Base-by-base conservation (phyloP, 768 basidiomycete species). In the Boletus speciosus region DNA sequence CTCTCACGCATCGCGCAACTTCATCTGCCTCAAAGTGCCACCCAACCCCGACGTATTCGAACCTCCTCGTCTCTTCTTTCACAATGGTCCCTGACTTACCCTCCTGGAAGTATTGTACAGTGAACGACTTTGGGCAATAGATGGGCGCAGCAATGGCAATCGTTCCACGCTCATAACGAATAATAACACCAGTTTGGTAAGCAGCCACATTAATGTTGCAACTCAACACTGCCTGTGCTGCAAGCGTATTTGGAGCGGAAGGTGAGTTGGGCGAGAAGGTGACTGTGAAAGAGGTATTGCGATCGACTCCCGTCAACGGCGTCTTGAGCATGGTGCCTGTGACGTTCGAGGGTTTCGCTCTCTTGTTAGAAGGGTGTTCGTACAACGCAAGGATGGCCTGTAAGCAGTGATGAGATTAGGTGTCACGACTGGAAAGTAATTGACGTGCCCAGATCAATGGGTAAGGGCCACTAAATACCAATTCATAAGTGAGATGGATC, bases 11-110 rank as follows among this genome's bases (percentile, higher is more conserved):
- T 45, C 89, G 71, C 16, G 89, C 92, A 11, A 92, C 90, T 55
- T 94, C 91, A 62, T 95, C 93, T 4, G 92, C 91, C 69, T 94
- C 81, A 70, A 85, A 95, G 68, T 90, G 82, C 86, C 82, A 90
- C 8, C 91, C 93, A 34, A 74, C 75, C 10, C 89, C 90, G 5
- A 77, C 71, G 62, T 85, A 85, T 39, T 81, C 75, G 56, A 86
- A 82, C 27, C 62, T 68, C 54, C 70, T 77, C 43, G 76, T 82
- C 65, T 89, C 87, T 63, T 88, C 85, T 47, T 74, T 74, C 32
- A 73, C 73, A 34, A 78, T 66, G 16, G 66, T 66, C 6, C 66
- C 70, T 9, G 75, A 51, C 41, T 76, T 76, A 1, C 78, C 80
- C 51, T 77, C 76, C 37, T 76, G 78, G 53, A 77, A 75, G 61